Conservation (phyloP, 176 grass and related monocot species). For the Musa itinerans region DNA sequence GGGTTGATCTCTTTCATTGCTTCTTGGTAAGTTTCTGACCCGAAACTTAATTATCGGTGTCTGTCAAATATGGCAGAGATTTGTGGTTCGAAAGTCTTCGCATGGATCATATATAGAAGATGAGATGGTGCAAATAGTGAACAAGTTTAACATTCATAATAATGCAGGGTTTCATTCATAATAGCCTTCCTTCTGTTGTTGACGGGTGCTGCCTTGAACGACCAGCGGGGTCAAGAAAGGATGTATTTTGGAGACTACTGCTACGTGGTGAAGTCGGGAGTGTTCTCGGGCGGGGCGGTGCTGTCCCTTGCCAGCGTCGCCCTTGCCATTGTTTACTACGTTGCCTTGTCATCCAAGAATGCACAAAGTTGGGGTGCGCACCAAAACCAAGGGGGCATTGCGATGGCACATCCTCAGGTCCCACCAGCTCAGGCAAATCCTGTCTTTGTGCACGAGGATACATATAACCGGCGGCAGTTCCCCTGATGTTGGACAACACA, state of each 20-base stretch:
- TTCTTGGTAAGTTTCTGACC: conserved; percentile 57
- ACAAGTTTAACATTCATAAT: too few species aligned
- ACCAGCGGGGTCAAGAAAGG: conserved; percentile 70
- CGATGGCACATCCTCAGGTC: conserved; percentile 30
- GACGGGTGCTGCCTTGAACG: conserved; percentile 83
- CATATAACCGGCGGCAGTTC: conserved; percentile 31
- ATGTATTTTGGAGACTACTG: conserved; percentile 90
- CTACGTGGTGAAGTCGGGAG: conserved; percentile 89
- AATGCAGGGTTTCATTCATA: conserved; percentile 30
- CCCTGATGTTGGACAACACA: conserved; percentile 2
- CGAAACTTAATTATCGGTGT: neutral
- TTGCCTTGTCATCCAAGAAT: conserved; percentile 33
- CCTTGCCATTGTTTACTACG: conserved; percentile 28
- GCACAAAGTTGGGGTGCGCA: conserved; percentile 1
- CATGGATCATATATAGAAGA: too few species aligned
- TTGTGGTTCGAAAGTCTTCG: too few species aligned
- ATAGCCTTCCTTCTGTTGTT: conserved; percentile 69
- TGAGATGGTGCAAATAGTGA: too few species aligned
- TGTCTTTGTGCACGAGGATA: conserved; percentile 39
- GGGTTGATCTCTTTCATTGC: conserved; percentile 80
- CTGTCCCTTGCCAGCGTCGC: conserved; percentile 43
- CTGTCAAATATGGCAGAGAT: too few species aligned
- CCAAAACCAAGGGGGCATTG: conserved; percentile 22
- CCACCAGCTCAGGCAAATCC: conserved; percentile 14
- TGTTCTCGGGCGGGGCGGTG: conserved; percentile 81